Base-by-base conservation (phyloP, 2,329 filamentous ascomycete genomes). In the Zasmidium angulare region DNA sequence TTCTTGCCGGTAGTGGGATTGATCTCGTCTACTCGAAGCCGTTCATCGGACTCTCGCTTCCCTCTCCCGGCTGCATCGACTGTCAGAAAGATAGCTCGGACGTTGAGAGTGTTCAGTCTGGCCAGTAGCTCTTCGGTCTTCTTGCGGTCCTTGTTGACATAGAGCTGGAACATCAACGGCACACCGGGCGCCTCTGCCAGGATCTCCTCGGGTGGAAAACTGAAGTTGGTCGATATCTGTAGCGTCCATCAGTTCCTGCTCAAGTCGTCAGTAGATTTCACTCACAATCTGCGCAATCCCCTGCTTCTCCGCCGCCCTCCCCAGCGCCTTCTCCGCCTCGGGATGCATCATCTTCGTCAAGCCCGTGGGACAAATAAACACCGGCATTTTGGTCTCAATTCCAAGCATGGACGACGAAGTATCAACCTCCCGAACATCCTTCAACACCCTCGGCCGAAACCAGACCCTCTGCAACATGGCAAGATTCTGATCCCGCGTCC, bases 151-250 rank as follows among this genome's bases (percentile, higher is more conserved):
- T 81, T 82, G 71, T 87, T 81, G 53, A 87, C 82, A 66, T 88
- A 88, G 9, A 88, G 76, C 69, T 87, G 85, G 69, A 86, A 86
- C 75, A 85, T 84, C 56, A 81, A 72, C 1, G 71, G 73, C 46
- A 71, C 68, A 20, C 62, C 56, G 2, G 65, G 62, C 54, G 60
- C 64, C 22, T 64, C 53, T 1, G 62, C 55, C 19, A 72, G 52
- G 50, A 74, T 72, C 24, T 73, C 71, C 7, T 61, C 60, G 21
- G 70, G 54, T 12, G 70, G 71, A 58, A 68, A 71, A 19, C 64
- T 68, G 1, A 71, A 69, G 50, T 71, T 73, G 43, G 65, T 69
- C 11, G 70, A 74, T 3, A 70, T 59, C 61, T 65, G 31, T 12
- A 29, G 4, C 14, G n/a, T 10, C 12, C 14, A 47, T 52, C 17